Conservation (phyloP, 441 rosid species). For the Isatis lusitanica region DNA sequence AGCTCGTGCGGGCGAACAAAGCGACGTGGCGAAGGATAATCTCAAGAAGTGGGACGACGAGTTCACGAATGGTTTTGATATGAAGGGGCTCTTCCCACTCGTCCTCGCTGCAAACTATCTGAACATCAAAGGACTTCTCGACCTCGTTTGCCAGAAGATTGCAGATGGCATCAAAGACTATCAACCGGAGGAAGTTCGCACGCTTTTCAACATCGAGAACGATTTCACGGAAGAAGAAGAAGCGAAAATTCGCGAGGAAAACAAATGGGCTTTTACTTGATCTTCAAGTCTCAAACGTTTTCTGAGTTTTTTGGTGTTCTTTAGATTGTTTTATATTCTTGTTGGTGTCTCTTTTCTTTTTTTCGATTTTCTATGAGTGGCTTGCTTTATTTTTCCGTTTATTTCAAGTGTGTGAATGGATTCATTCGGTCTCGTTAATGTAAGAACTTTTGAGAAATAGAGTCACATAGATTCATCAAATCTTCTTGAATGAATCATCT, state of each 20-base stretch:
- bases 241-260: conserved; percentile 41
- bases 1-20: conserved; percentile 20
- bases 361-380: too few relatives aligned
- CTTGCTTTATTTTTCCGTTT: too few relatives aligned
- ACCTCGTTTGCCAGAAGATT: conserved; percentile 40
- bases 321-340: too few relatives aligned
- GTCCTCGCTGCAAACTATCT: conserved; percentile 50
- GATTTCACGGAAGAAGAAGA: conserved; percentile 46
- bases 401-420: too few relatives aligned
- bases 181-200: conserved; percentile 39
- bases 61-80: conserved; percentile 33
- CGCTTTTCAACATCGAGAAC: conserved; percentile 40
- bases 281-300: too few relatives aligned
- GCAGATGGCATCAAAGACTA: conserved; percentile 47
- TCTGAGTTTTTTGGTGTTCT: too few relatives aligned
- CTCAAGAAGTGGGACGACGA: conserved; percentile 38
- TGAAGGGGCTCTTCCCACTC: conserved; percentile 23
- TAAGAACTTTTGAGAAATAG: too few relatives aligned
- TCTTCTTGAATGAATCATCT: too few relatives aligned
- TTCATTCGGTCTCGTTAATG: too few relatives aligned
- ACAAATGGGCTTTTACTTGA: conserved; percentile 53
- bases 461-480: too few relatives aligned
- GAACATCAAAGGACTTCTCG: conserved; percentile 41
- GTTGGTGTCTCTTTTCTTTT: too few relatives aligned
- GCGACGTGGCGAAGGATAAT: neutral